phyloP scores from a whole-genome alignment of 2,329 filamentous ascomycete genomes.

The Phialocephala sp. region DNA sequence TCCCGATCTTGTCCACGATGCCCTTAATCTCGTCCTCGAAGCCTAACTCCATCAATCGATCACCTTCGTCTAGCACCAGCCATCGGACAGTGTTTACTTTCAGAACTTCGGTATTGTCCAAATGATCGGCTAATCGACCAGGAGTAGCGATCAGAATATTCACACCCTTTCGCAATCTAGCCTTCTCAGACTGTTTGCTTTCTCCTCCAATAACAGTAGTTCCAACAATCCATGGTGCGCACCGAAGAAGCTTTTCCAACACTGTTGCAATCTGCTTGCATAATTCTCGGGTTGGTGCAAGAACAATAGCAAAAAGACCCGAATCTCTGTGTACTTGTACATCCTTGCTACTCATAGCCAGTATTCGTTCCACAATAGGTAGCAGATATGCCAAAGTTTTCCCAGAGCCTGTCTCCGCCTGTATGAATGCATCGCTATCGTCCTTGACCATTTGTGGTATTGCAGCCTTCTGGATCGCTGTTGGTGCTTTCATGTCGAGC shows the following conservation, averaged over 20 bases:
- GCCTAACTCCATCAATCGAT: conserved; percentile 97
- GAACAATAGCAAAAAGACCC: conserved; percentile 90
- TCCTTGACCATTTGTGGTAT: conserved; percentile 80
- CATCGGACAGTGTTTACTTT: conserved; percentile 89
- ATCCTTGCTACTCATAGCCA: conserved; percentile 69
- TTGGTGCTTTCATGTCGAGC: conserved; percentile 87
- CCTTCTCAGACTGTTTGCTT: conserved; percentile 83
- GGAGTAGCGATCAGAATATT: conserved; percentile 97
- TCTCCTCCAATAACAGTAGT: conserved; percentile 79
- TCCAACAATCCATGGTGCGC: conserved; percentile 91
- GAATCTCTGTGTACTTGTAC: conserved; percentile 78
- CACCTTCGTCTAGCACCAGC: conserved; percentile 94
- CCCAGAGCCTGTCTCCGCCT: conserved; percentile 95
- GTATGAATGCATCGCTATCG: conserved; percentile 91
- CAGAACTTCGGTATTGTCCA: conserved; percentile 89
- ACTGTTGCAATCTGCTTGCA: conserved; percentile 93
- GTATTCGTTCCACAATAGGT: conserved; percentile 87
- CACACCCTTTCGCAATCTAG: conserved; percentile 88
- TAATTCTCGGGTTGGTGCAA: conserved; percentile 91
- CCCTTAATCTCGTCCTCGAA: conserved; percentile 94
- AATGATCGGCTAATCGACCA: conserved; percentile 86
- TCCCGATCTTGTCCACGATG: conserved; percentile 80
- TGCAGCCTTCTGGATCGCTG: conserved; percentile 90
- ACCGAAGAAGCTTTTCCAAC: conserved; percentile 83
- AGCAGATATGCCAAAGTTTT: conserved; percentile 97